Evolutionary conservation across 2,329 filamentous ascomycete genomes (phyloP).

Genomic region (Stagonosporopsis vannaccii): DNA sequence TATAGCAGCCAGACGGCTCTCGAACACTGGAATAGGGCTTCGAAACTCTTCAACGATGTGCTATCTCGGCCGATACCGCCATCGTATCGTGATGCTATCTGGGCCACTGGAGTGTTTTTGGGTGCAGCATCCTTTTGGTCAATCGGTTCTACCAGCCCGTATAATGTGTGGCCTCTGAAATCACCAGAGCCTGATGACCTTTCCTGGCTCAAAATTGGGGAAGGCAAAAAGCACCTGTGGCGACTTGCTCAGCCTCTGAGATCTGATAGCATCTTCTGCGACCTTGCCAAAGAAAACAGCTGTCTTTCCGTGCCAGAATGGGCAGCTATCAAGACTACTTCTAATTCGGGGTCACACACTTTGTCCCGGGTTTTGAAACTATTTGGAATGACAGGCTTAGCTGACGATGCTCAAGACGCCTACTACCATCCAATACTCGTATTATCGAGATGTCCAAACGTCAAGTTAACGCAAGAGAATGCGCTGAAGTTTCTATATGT

Average conservation of each 20-base stretch:
- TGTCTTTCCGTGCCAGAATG: constrained; percentile 21
- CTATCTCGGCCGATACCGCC: constrained; percentile 49
- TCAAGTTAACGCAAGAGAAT: constrained; percentile 50
- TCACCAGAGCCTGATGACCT: constrained; percentile 55
- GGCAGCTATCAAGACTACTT: constrained; percentile 1
- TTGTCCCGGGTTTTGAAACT: constrained; percentile 43
- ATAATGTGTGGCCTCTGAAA: constrained; percentile 65
- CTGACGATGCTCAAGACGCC: constrained; percentile 27
- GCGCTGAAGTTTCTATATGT: constrained; percentile 59
- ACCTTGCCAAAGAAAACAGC: constrained; percentile 35
- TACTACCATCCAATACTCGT: constrained; percentile 46
- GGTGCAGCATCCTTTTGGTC: constrained; percentile 57
- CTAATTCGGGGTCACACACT: constrained; percentile 32
- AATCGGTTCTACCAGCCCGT: constrained; percentile 52
- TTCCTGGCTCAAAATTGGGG: constrained; percentile 65
- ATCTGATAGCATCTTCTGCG: constrained; percentile 57
- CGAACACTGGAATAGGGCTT: constrained; percentile 58
- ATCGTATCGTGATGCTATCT: constrained; percentile 55
- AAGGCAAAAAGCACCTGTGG: constrained; percentile 65
- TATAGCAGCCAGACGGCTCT: constrained; percentile 46
- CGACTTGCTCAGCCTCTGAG: constrained; percentile 58
- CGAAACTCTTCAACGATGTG: constrained; percentile 57
- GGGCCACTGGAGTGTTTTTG: constrained; percentile 58
- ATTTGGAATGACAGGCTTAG: constrained; percentile 34
- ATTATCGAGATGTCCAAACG: constrained; percentile 50